Evolutionary conservation across 2,329 filamentous ascomycete species (phyloP), one percentile per base, ranked within the genome.

Genomic region (Aspergillus fructus): DNA sequence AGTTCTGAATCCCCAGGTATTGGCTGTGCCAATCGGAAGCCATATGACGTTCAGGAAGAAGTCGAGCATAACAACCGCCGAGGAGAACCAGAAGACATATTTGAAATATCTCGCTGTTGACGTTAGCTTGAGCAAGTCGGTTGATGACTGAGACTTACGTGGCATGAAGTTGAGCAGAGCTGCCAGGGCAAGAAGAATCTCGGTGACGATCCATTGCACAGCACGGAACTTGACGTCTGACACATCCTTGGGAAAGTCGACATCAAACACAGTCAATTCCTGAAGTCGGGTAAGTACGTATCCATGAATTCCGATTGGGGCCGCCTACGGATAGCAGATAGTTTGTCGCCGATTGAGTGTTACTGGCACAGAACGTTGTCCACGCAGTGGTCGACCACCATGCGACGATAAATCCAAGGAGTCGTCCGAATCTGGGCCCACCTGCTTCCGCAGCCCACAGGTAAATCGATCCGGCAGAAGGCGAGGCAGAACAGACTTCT

Each of bases 331-430:
- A 77, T 47, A 82, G 77, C 77, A 83, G 79, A 49, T 82, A 83
- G 59, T 82, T 83, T 15, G 76, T 76, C 13, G 79, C 80, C 24
- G 76, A 73, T 58, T 82, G 80, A 0, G 79, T 81, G 62, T 82
- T 82, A 75, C 80, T 83, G 3, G 80, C 80, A 66, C 80, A 82
- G 55, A 83, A 83, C 0, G 80, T 85, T 2, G 83, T 86, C 83
- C 83, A 86, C 1, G 84, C 83, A 0, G 83, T 85, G 0, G 82
- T 85, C 63, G 80, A 83, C 83, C 83, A 86, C 83, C 83, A 86
- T 0, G 83, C 83, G n/a, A 85, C 83, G n/a, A 85, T 71, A 66
- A 84, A 85, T 17, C 83, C 83, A 53, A 85, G 77, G 0, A 85
- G 71, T 27, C 83, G 71, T n/a, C 83, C 83, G 61, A 75, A 85